Evolutionary conservation across 2,329 filamentous ascomycete species (phyloP), one percentile per base, ranked within the genome.

Genomic region (Amesomyces nigricolor): DNA sequence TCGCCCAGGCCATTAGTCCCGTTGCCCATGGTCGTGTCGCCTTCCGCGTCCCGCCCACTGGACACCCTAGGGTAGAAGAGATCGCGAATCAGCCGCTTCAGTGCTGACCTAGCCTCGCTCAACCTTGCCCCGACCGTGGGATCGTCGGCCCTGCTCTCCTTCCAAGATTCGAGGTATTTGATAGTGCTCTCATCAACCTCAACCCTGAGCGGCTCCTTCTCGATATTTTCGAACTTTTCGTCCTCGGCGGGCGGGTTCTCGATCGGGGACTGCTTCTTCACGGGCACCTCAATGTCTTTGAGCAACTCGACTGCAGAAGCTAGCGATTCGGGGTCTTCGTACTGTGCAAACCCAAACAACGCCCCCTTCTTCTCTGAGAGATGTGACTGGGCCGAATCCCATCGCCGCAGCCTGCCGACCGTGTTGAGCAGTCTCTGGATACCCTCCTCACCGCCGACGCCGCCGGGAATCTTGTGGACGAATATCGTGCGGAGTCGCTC

Each of bases 311-410:
- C 84, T 43, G 92, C 94, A 44, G 86, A 86, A 69, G 87, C 85
- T 63, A 99, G 78, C 62, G 91, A 92, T 70, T 96, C 89, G 22
- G 86, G 84, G 70, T 97, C 91, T 60, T 96, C 92, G 71, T 88
- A 99, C 71, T 96, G 88, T 57, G 92, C 94, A 72, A 99, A 97
- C 13, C 92, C 94, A 75, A 97, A 97, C 60, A 86, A 87, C 71
- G 87, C 86, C 54, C 85, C 85, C 72, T 92, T 94, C 62, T 88
- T 83, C 62, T 90, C 85, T n/a, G 75, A 68, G 14, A 75, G 66
- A 35, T 77, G 72, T 14, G 76, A 78, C 47, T 81, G 83, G 35
- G 85, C 86, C 58, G 89, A 78, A 60, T 91, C 91, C 91, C 91
- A 99, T 64, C 90, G 85, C 61, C 88, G 83, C 59, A 99, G 73